Evolutionary conservation across 2,329 filamentous ascomycete species (phyloP).

Genomic region (Paecilomyces fulvus): DNA sequence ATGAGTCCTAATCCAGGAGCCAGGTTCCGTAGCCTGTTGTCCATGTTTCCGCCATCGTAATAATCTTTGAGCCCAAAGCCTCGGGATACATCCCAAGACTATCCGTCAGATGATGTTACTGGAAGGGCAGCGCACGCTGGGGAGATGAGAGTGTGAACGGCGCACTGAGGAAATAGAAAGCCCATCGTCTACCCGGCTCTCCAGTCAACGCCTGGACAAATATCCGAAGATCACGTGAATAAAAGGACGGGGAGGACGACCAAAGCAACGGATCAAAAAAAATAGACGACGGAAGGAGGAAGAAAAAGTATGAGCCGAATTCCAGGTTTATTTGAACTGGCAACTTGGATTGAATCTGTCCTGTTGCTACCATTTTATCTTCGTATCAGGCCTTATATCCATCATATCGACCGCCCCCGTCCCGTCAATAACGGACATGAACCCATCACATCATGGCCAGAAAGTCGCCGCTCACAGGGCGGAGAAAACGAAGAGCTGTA

Average conservation of each 20-base stretch:
- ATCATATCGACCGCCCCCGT: neutral
- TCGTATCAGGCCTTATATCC: slow-evolving; percentile 1
- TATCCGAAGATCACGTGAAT: neutral
- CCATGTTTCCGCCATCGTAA: neutral
- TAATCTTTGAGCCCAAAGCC: neutral
- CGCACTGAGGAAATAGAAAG: neutral
- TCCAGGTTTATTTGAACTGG: slow-evolving; percentile 10
- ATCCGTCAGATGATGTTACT: slow-evolving; percentile 17
- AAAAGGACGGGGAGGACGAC: neutral
- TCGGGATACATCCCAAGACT: slow-evolving; percentile 3
- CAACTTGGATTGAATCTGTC: slow-evolving; percentile 14
- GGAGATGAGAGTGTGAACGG: neutral
- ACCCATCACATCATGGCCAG: neutral
- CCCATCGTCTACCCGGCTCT: neutral
- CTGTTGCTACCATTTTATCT: slow-evolving; percentile 16
- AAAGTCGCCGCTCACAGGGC: slow-evolving; percentile 46
- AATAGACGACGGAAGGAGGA: neutral
- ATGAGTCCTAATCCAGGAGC: neutral
- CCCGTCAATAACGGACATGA: neutral
- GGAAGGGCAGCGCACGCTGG: slow-evolving; percentile 10
- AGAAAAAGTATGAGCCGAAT: neutral
- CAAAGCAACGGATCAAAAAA: slow-evolving; percentile 5
- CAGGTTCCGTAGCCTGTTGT: neutral
- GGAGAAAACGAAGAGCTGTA: slow-evolving; percentile 68
- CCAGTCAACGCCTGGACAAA: neutral